These are phyloP conservation scores for Starmerella asiatica DNA, from an alignment of 805 yeast species.

Conservation along the genomic window DNA sequence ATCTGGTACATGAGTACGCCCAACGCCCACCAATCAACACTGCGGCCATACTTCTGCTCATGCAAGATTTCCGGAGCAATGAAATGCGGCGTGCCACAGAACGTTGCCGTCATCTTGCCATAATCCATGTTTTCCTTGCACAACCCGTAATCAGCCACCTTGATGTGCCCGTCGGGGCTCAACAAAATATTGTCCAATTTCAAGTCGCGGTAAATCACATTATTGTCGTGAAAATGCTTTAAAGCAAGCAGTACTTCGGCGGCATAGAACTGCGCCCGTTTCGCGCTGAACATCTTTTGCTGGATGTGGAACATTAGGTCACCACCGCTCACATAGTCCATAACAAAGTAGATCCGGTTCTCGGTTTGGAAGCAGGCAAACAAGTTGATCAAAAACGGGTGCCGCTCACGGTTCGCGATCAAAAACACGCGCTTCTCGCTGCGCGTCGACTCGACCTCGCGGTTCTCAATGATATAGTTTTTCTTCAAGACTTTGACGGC, in stretches of 20 bases:
- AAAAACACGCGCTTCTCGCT: conserved; percentile 88
- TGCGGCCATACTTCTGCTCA: conserved; percentile 82
- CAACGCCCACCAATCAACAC: conserved; percentile 99
- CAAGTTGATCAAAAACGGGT: conserved; percentile 82
- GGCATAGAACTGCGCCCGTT: conserved; percentile 93
- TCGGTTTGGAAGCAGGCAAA: conserved; percentile 97
- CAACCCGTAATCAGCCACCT: conserved; percentile 92
- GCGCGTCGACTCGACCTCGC: conserved; percentile 87
- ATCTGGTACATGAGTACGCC: conserved; percentile 93
- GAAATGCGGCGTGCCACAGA: conserved; percentile 98
- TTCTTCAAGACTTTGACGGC: conserved; percentile 95
- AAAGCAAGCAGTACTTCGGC: conserved; percentile 88
- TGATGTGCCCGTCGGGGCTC: conserved; percentile 84
- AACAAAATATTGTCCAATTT: conserved; percentile 86
- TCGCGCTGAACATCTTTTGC: conserved; percentile 72
- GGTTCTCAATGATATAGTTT: conserved; percentile 87
- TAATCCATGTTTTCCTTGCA: conserved; percentile 89
- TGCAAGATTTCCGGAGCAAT: conserved; percentile 98
- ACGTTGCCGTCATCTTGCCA: conserved; percentile 63
- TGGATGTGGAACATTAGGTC: conserved; percentile 99
- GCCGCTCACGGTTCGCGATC: conserved; percentile 69
- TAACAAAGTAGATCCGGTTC: conserved; percentile 90
- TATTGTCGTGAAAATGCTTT: conserved; percentile 88
- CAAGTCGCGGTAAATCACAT: conserved; percentile 90
- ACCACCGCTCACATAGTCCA: conserved; percentile 97